Evolutionary conservation across 2,329 filamentous ascomycete genomes (phyloP).

Genomic region (Pseudocercospora eumusae): DNA sequence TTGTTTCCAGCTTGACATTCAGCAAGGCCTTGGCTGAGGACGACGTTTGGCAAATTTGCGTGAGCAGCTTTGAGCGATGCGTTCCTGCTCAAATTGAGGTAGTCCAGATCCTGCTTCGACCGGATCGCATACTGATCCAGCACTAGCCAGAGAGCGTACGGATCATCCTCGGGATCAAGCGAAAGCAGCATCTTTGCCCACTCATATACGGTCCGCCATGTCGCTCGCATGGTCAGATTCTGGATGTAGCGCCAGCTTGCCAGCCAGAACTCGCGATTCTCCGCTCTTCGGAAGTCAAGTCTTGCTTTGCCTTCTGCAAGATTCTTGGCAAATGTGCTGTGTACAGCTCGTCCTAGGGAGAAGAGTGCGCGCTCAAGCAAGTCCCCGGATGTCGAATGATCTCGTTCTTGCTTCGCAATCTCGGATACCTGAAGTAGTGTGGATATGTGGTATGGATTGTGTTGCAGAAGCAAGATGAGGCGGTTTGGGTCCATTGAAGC

Average conservation of each 20-base stretch:
- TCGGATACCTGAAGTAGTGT: conserved; percentile 91
- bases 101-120: conserved; percentile 72
- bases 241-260: conserved; percentile 85
- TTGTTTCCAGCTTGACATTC: conserved; percentile 69
- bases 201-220: conserved; percentile 87
- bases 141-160: conserved; percentile 77
- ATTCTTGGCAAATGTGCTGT: conserved; percentile 76
- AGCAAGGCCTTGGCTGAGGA: conserved; percentile 75
- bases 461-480: conserved; percentile 72
- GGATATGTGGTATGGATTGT: conserved; percentile 86
- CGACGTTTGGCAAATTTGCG: conserved; percentile 66
- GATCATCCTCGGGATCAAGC: conserved; percentile 71
- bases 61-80: conserved; percentile 51
- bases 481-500: conserved; percentile 80
- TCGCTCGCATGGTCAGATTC: conserved; percentile 85
- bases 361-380: conserved; percentile 89
- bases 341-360: conserved; percentile 83
- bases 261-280: conserved; percentile 92
- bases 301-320: conserved; percentile 76
- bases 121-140: conserved; percentile 84
- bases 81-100: conserved; percentile 67
- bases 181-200: conserved; percentile 85
- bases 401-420: conserved; percentile 87
- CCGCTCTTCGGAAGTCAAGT: conserved; percentile 75
- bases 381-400: conserved; percentile 81